Evolutionary conservation across 345 rosid species (phyloP), one percentile per base, ranked within the genome.

Genomic region (Kandelia obovata): DNA sequence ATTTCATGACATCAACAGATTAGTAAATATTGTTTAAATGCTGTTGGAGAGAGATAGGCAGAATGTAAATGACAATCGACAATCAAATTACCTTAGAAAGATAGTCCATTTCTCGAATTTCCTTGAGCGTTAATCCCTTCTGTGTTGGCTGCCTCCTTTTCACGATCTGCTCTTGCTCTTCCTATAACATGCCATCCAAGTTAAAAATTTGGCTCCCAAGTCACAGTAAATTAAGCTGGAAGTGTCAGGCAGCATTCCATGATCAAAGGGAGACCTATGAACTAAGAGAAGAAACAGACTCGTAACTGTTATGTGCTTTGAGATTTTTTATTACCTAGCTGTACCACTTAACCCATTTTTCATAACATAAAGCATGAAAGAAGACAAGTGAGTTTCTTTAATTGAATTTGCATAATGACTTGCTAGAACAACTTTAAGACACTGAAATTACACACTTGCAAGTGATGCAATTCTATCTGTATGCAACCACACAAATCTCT

Each of bases 41-140:
- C 5, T 43, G 17, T 19, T 2, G 16, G 16, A 2, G 19, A 0
- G 49, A 3, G 49, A 43, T 19, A 13, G 13, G 49, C 4, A 19
- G 49, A 43, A 43, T 13, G 49, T 15, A 13, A 11, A 43, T 43
- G 49, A 43, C 17, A 13, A 43, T 43, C 1, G 1, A 13, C 49
- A 43, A 13, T 43, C 49, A 43, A 43, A 43, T 43, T 43, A 85
- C 92, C 89, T 88, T 84, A n/a, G 81, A 80, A 57, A 90, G 88
- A 84, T 80, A 89, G 46, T 85, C 78, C 97, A 92, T 89, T 65
- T 86, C 84, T 65, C 96, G 85, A 53, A 84, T 65, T 72, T 92
- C 98, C 74, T 83, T 85, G 1, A 92, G 85, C 0, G 82, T 83
- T 82, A 90, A 62, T 15, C 79, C 81, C 53, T 85, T 82, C 60